Percentiles rank a stretch among this genome's conserved stretches.
Evolutionary conservation across 116 monocot genomes (phyloP).

Genomic region (Cymodocea nodosa): DNA sequence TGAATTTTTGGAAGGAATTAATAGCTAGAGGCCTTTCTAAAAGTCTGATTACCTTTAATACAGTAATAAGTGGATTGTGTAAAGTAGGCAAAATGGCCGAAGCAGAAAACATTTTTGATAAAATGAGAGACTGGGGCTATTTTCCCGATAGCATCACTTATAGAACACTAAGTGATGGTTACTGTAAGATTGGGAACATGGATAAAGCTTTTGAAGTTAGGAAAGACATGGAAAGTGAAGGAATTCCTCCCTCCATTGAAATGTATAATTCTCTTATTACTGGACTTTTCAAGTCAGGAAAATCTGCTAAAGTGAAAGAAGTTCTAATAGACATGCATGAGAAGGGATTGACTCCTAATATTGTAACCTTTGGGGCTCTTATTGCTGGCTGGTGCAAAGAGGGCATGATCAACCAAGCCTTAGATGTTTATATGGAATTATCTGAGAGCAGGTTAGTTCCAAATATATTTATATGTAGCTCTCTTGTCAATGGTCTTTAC

Average conservation of each 20-base stretch:
- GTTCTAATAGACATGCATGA: slow-evolving; percentile 39
- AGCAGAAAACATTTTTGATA: slow-evolving; percentile 53
- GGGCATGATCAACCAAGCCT: slow-evolving; percentile 48
- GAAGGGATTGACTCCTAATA: slow-evolving; percentile 40
- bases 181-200: slow-evolving; percentile 56
- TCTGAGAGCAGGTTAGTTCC: slow-evolving; percentile 33
- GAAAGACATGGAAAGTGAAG: slow-evolving; percentile 51
- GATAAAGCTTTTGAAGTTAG: slow-evolving; percentile 41
- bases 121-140: slow-evolving; percentile 64
- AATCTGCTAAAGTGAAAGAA: slow-evolving; percentile 24
- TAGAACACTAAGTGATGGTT: slow-evolving; percentile 71
- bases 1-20: slow-evolving; percentile 73
- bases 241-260: slow-evolving; percentile 56
- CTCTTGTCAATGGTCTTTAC: slow-evolving; percentile 56
- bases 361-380: slow-evolving; percentile 69
- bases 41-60: slow-evolving; percentile 52
- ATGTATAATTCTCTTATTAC: slow-evolving; percentile 70
- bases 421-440: slow-evolving; percentile 60
- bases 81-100: slow-evolving; percentile 56
- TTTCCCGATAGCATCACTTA: slow-evolving; percentile 56
- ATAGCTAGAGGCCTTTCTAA: slow-evolving; percentile 58
- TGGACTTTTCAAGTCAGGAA: slow-evolving; percentile 44
- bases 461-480: slow-evolving; percentile 56
- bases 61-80: slow-evolving; percentile 64
- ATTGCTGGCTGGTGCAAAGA: slow-evolving; percentile 81